Base-by-base conservation (phyloP, 768 basidiomycete species). In the Pleurotus pulmonarius region DNA sequence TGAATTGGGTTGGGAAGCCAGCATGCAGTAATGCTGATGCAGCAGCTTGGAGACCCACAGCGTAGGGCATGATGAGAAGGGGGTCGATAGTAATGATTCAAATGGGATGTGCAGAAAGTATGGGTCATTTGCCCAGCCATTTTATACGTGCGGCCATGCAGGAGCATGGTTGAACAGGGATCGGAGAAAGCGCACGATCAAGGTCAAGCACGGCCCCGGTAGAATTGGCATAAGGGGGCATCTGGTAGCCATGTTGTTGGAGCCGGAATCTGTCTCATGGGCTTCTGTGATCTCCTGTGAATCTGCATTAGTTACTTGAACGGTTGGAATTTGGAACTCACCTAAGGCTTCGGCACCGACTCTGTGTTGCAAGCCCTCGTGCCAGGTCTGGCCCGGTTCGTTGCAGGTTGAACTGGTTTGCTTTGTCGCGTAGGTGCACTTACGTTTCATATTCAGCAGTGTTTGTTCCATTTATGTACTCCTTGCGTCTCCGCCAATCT, bases 11-110 rank as follows among this genome's bases (percentile, higher is more conserved):
- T 29, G 77, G 69, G 61, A 81, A 73, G 25, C 80, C 76, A 66
- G 78, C 75, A 69, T 79, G 77, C 62, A 79, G 73, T 62, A 82
- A 77, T 43, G 79, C 78, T 55, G 69, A 67, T 49, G 75, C 72
- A 44, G 78, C 80, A 65, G 78, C 68, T 60, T 80, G 74, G 44
- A 82, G 69, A 49, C 80, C 81, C 52, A 79, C 66, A 63, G 71
- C 69, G 69, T 79, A 81, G 63, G 80, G 80, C 79, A 82, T 81
- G 62, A 71, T 64, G 59, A 72, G 61, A 71, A 63, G 55, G 67
- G 34, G 57, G 57, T 69, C 65, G 59, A 73, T 65, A 59, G 74
- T 66, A 58, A 34, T 44, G 6, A 46, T 26, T 38, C 39, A 57
- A 20, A 57, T 57, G 56, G 51, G 51, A 55, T 45, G 24, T 55